phyloP scores from a whole-genome alignment of 2,329 filamentous ascomycete genomes.

The Pyricularia grisea region DNA sequence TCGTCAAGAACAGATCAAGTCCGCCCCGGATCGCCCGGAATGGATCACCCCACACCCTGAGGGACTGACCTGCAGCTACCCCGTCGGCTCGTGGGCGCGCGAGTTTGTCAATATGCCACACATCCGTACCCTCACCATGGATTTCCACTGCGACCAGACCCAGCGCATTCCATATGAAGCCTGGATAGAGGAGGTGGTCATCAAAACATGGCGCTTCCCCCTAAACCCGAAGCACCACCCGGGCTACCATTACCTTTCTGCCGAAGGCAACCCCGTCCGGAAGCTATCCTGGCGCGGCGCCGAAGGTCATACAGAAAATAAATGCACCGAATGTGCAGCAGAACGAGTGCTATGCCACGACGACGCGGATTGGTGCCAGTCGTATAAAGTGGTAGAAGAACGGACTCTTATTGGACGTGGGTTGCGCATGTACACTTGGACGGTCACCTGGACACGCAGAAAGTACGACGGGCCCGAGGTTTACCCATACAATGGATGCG shows the following conservation, averaged over 20 bases:
- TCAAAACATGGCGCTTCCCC: not conserved
- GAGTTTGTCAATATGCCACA: slow-evolving; percentile 4
- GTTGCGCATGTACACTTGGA: not conserved
- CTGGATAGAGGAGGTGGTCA: not conserved
- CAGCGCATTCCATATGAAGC: not conserved
- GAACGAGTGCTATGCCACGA: not conserved
- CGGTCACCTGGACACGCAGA: slow-evolving; percentile 1
- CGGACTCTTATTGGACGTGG: not conserved
- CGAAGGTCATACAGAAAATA: not conserved
- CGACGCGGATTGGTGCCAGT: not conserved
- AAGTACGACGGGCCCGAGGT: not conserved
- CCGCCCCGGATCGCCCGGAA: not conserved
- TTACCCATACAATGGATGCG: not conserved
- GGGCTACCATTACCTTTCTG: slow-evolving; percentile 1
- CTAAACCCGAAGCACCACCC: slow-evolving; percentile 3
- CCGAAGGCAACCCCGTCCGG: not conserved
- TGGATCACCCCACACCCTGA: slow-evolving; percentile 1
- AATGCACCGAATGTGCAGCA: not conserved
- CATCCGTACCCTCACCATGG: not conserved
- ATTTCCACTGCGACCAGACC: not conserved
- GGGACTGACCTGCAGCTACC: not conserved
- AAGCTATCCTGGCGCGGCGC: slow-evolving; percentile 1
- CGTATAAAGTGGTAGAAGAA: not conserved
- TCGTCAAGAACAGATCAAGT: not conserved
- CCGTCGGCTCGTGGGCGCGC: not conserved